Evolutionary conservation across 1,284 basidiomycete species (phyloP).

Genomic region (Lentinus polychrous): DNA sequence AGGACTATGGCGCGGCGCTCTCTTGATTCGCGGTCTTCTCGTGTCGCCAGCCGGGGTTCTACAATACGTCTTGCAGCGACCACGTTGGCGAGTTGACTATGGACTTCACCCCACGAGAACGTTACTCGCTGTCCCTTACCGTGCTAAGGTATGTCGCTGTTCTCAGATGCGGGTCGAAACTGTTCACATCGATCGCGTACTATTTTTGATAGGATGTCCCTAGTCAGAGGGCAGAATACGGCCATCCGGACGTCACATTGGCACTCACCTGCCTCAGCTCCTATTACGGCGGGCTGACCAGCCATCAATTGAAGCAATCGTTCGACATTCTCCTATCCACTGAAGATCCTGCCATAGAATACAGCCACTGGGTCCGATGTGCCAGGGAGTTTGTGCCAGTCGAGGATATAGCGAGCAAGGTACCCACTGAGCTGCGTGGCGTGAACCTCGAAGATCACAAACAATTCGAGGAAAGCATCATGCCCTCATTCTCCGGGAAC

Average conservation of each 20-base stretch:
- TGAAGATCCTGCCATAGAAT: slow-evolving; percentile 25
- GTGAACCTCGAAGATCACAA: background rate
- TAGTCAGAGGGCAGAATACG: slow-evolving; percentile 42
- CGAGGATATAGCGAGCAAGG: background rate
- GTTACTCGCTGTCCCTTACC: slow-evolving; percentile 45
- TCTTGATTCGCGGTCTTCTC: slow-evolving; percentile 19
- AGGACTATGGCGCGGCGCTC: slow-evolving; percentile 36
- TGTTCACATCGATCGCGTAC: too few species aligned
- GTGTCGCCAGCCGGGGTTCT: slow-evolving; percentile 28
- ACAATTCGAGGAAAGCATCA: background rate
- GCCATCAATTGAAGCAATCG: slow-evolving; percentile 30
- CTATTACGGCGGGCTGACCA: slow-evolving; percentile 41
- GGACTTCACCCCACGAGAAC: slow-evolving; percentile 38
- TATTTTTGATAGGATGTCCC: slow-evolving; percentile 37
- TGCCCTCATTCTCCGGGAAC: slow-evolving; percentile 31
- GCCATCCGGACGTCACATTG: slow-evolving; percentile 46
- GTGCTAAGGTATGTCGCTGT: slow-evolving; percentile 29
- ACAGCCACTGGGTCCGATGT: background rate
- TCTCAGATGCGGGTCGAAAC: too few species aligned
- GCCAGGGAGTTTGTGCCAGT: background rate
- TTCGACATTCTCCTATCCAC: slow-evolving; percentile 36
- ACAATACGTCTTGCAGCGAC: slow-evolving; percentile 31
- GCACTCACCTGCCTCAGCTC: slow-evolving; percentile 44
- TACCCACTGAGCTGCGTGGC: too few species aligned
- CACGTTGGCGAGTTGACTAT: slow-evolving; percentile 47